Evolutionary conservation across 2,329 filamentous ascomycete genomes (phyloP).

Genomic region (Arthrobotrys iridis): DNA sequence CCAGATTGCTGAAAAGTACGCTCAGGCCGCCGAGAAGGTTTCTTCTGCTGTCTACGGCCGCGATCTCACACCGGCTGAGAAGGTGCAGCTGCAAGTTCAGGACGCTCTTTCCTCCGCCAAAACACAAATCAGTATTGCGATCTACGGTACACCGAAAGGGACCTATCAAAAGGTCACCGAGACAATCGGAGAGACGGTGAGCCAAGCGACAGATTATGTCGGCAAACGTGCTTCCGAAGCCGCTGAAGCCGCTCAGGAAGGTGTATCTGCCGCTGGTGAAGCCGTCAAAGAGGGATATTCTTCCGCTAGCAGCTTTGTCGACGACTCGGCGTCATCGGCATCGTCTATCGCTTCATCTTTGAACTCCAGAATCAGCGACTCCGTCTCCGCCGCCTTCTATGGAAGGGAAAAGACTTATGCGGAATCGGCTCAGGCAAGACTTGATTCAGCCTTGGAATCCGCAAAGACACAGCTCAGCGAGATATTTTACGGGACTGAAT

Average conservation of each 20-base stretch:
- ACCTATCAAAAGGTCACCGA: constrained; percentile 63
- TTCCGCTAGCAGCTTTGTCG: constrained; percentile 45
- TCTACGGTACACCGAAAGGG: constrained; percentile 68
- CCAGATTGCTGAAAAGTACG: constrained; percentile 66
- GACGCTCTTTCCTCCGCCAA: constrained; percentile 67
- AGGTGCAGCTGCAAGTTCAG: constrained; percentile 67
- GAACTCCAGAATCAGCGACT: constrained; percentile 33
- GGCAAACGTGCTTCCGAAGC: constrained; percentile 59
- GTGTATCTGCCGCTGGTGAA: constrained; percentile 33
- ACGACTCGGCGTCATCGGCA: constrained; percentile 44
- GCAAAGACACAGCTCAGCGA: constrained; percentile 55
- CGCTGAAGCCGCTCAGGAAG: constrained; percentile 30
- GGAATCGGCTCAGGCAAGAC: constrained; percentile 28
- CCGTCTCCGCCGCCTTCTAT: constrained; percentile 40
- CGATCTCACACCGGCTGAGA: constrained; percentile 66
- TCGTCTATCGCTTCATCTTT: constrained; percentile 44
- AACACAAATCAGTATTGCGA: constrained; percentile 66
- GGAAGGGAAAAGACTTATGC: constrained; percentile 43
- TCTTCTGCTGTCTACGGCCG: constrained; percentile 70
- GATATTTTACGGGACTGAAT: constrained; percentile 51
- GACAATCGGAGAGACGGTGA: constrained; percentile 34
- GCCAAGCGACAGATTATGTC: constrained; percentile 60
- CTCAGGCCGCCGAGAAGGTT: constrained; percentile 69
- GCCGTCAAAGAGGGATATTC: constrained; percentile 32
- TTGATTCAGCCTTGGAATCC: constrained; percentile 54